Evolutionary conservation across 371 early-diverging fungal species (phyloP), one percentile per base, ranked within the genome.

Genomic region (Mucor saturninus): DNA sequence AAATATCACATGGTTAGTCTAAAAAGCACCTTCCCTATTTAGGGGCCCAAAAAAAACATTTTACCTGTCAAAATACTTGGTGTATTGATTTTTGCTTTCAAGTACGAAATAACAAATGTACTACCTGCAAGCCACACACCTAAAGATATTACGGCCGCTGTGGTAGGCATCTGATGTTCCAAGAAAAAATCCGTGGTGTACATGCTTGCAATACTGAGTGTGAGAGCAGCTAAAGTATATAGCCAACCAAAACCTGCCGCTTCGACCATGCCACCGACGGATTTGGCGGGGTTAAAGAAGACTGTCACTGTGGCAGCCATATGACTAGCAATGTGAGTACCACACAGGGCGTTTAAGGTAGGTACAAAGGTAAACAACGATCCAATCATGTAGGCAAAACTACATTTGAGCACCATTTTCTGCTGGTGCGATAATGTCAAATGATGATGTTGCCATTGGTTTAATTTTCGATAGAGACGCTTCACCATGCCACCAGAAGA

Each of bases 201-300:
- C 80, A 84, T 75, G 62, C 84, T 83, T 6, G 63, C 71, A 11
- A 87, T 26, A 14, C 73, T 74, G 14, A 86, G 50, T 2, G 76
- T 14, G 6, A 78, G 43, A 3, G 84, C 86, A 62, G 73, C 74
- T 9, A 77, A 6, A 13, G 81, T 79, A 50, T 82, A 85, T 1
- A 79, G 54, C 15, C 79, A 67, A 28, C 86, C 86, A 54, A 74
- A 81, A 2, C 74, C 65, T 26, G 83, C 83, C 7, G 86, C 85
- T 61, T 89, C 88, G 0, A 88, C 74, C 73, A 89, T 86, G 9
- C 83, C 83, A 6, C 90, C 90, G 2, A 86, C 59, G 11, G 87
- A 68, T 59, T 84, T 86, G 7, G 86, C 84, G 0, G 90, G 89
- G 62, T 83, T 84, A 43, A 88, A 87, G 63, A 88, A 89, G 10